Percentiles rank a stretch among this genome's conserved stretches.
These are phyloP conservation scores for Globisporangium iwayamae DNA, from an alignment of 352 stramenopile species.

Conservation along the genomic window DNA sequence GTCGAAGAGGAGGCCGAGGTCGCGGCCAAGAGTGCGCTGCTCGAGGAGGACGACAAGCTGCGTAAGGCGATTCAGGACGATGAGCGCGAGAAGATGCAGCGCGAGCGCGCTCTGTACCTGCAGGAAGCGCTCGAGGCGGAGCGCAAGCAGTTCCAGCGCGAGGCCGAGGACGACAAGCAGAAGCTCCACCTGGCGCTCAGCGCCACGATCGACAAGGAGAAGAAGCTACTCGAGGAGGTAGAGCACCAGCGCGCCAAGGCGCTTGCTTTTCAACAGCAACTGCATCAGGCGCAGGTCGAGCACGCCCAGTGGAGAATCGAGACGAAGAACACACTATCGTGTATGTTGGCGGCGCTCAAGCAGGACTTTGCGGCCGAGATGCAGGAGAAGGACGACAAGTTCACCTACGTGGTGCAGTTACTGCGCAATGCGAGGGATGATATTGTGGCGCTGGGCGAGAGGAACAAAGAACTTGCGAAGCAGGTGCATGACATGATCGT, in stretches of 20 bases:
- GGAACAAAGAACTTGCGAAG: slow-evolving; percentile 59
- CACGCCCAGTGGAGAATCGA: slow-evolving; percentile 54
- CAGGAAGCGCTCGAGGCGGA: slow-evolving; percentile 64
- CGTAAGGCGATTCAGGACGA: slow-evolving; percentile 74
- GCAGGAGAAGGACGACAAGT: slow-evolving; percentile 45
- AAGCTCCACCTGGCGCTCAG: slow-evolving; percentile 39
- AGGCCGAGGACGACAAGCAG: slow-evolving; percentile 61
- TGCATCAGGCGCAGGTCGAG: slow-evolving; percentile 52
- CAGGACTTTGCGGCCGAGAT: slow-evolving; percentile 50
- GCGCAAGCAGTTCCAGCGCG: slow-evolving; percentile 43
- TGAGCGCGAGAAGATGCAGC: slow-evolving; percentile 80
- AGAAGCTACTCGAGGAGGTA: slow-evolving; percentile 73
- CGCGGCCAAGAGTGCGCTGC: slow-evolving; percentile 61
- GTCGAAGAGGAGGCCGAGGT: slow-evolving; percentile 76
- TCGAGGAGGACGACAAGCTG: slow-evolving; percentile 78
- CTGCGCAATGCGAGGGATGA: slow-evolving; percentile 62
- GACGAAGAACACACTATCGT: slow-evolving; percentile 35
- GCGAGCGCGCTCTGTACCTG: slow-evolving; percentile 59
- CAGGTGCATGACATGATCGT: slow-evolving; percentile 34
- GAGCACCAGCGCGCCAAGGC: slow-evolving; percentile 50
- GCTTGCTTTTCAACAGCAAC: slow-evolving; percentile 52
- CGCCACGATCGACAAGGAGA: slow-evolving; percentile 69
- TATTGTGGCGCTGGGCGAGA: slow-evolving; percentile 42
- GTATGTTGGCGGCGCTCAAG: slow-evolving; percentile 50
- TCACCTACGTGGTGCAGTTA: slow-evolving; percentile 40